phyloP scores from a whole-genome alignment of 2,329 filamentous ascomycete species.

The Beauveria caledonica region DNA sequence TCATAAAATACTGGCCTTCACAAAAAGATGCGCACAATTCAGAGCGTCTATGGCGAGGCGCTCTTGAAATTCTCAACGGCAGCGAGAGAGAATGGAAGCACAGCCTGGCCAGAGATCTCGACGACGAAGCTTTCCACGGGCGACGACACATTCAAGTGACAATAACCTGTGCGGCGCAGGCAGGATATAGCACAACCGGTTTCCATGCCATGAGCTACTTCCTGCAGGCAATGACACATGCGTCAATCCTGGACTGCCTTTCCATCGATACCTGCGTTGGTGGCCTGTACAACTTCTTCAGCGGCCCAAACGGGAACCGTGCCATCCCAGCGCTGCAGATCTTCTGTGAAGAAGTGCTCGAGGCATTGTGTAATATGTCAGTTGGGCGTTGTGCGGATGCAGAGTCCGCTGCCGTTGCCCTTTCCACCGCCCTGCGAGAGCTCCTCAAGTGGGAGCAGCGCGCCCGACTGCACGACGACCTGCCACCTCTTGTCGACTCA shows the following conservation, averaged over 20 bases:
- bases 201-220: background rate
- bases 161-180: background rate
- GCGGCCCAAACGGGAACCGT: slow-evolving; percentile 1
- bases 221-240: slow-evolving; percentile 5
- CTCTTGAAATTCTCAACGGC: slow-evolving; percentile 5
- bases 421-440: slow-evolving; percentile 7
- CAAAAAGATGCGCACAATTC: background rate
- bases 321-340: background rate
- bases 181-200: background rate
- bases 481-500: slow-evolving; percentile 4
- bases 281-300: slow-evolving; percentile 6
- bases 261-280: slow-evolving; percentile 7
- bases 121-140: background rate
- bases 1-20: background rate
- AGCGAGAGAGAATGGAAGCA: background rate
- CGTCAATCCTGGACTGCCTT: slow-evolving; percentile 3
- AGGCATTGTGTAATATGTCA: background rate
- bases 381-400: background rate
- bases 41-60: background rate
- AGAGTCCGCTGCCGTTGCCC: background rate
- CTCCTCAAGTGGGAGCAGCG: slow-evolving; percentile 7
- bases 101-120: background rate
- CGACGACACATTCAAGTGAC: background rate
- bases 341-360: background rate
- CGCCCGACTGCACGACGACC: background rate